These are phyloP conservation scores for Nakazawaea pomicola DNA, from an alignment of 805 yeast species.

Conservation along the genomic window DNA sequence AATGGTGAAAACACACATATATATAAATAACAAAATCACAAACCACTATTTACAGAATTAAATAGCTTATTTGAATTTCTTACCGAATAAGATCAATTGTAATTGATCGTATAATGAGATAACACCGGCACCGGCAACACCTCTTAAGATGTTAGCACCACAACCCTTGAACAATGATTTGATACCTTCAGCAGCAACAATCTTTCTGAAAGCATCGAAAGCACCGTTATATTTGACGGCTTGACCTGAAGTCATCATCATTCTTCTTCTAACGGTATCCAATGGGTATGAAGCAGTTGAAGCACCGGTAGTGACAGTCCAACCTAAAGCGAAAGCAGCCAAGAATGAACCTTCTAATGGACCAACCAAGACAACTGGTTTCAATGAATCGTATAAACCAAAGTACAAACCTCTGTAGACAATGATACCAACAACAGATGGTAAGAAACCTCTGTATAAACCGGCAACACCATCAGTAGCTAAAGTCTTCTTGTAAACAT, in stretches of 20 bases:
- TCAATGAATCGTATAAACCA: slow-evolving; percentile 95
- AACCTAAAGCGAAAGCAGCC: slow-evolving; percentile 94
- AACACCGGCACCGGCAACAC: slow-evolving; percentile 99
- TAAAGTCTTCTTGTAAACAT: slow-evolving; percentile 93
- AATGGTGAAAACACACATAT: no score
- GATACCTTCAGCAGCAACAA: slow-evolving; percentile 95
- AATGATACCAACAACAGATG: slow-evolving; percentile 95
- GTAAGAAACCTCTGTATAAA: slow-evolving; percentile 99
- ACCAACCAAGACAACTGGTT: slow-evolving; percentile 93
- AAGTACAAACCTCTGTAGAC: slow-evolving; percentile 99
- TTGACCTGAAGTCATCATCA: slow-evolving; percentile 99
- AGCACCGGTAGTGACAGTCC: slow-evolving; percentile 98
- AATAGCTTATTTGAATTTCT: slow-evolving; percentile 65
- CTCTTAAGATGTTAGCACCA: slow-evolving; percentile 99
- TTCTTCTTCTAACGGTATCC: slow-evolving; percentile 99
- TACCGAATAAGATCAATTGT: slow-evolving; percentile 92
- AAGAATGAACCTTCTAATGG: slow-evolving; percentile 90
- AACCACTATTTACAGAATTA: no score
- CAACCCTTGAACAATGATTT: slow-evolving; percentile 95
- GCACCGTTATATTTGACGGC: slow-evolving; percentile 96
- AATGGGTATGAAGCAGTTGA: slow-evolving; percentile 98
- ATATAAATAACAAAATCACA: no score
- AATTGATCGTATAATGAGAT: slow-evolving; percentile 96
- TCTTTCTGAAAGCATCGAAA: slow-evolving; percentile 84
- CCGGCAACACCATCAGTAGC: slow-evolving; percentile 97